Conservation (phyloP, 1,139 yeast species). For the Candida pseudoviswanathii region DNA sequence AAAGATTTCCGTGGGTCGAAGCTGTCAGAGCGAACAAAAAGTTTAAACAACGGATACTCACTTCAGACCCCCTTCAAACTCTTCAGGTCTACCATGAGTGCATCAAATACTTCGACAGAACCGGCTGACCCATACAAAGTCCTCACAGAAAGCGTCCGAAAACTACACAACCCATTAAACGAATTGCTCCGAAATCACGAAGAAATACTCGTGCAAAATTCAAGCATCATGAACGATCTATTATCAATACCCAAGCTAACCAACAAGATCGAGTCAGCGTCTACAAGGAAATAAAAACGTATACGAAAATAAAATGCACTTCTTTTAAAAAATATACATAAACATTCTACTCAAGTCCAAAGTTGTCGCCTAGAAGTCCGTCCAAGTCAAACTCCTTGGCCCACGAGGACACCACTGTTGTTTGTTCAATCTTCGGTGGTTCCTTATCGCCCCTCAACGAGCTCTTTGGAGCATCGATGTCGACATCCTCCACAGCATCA, state of each 20-base stretch:
- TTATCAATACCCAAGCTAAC: conserved; percentile 17
- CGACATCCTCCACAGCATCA: conserved; percentile 26
- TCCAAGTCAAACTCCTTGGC: conserved; percentile 92
- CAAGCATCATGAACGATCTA: conserved; percentile 26
- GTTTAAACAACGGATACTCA: too few species aligned
- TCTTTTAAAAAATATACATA: too few species aligned
- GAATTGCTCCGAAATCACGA: conserved; percentile 29
- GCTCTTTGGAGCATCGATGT: conserved; percentile 41
- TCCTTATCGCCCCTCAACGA: conserved; percentile 49
- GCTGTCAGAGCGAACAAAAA: too few species aligned
- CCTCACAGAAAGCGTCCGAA: conserved; percentile 22
- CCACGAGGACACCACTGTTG: conserved; percentile 87
- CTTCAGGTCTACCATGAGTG: not conserved
- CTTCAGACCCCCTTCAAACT: too few species aligned
- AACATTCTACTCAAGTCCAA: conserved; percentile 23
- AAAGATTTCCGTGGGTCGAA: too few species aligned
- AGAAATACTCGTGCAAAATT: conserved; percentile 29
- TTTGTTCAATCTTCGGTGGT: conserved; percentile 64
- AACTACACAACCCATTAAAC: conserved; percentile 26
- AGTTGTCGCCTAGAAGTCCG: conserved; percentile 59
- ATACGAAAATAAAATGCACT: not conserved
- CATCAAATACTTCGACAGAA: not conserved
- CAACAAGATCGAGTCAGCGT: conserved; percentile 8
- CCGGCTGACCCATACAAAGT: conserved; percentile 25
- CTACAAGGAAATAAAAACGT: not conserved